These are phyloP conservation scores for Zoysia pacifica DNA, from an alignment of 176 grass and related monocot species.

Conservation along the genomic window DNA sequence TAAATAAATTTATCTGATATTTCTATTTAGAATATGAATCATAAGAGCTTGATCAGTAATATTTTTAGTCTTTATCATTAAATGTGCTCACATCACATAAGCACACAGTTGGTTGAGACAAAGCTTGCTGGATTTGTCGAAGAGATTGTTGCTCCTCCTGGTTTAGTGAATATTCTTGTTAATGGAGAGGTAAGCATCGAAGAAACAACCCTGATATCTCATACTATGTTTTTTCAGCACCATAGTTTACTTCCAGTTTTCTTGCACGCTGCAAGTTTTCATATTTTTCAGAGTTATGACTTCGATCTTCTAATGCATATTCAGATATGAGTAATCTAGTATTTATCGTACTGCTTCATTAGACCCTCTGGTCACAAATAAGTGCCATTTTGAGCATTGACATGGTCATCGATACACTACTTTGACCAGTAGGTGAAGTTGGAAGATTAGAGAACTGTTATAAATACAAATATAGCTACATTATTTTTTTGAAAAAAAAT, in stretches of 20 bases:
- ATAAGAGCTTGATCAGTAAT: not conserved
- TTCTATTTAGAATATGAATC: not conserved
- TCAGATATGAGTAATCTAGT: not conserved
- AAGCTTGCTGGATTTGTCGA: slow-evolving; percentile 72
- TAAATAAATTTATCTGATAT: not conserved
- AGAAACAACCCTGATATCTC: slow-evolving; percentile 21
- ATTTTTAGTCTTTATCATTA: slow-evolving; percentile 12
- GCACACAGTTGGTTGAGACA: slow-evolving; percentile 58
- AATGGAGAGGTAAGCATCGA: slow-evolving; percentile 62
- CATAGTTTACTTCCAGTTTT: slow-evolving; percentile 17
- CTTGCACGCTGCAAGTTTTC: slow-evolving; percentile 5
- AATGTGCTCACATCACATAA: slow-evolving; percentile 39
- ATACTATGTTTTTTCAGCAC: slow-evolving; percentile 27
- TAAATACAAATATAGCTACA: not conserved
- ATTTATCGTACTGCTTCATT: not conserved
- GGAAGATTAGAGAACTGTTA: not conserved
- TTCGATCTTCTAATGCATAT: slow-evolving; percentile 20
- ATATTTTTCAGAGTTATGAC: not conserved
- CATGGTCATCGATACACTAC: not conserved
- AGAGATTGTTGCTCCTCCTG: slow-evolving; percentile 66
- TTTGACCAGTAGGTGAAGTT: not conserved
- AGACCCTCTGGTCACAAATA: not conserved
- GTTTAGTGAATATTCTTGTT: slow-evolving; percentile 64
- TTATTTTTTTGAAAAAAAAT: too few relatives aligned
- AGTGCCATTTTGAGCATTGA: not conserved